Conservation (phyloP, 257 asterid genomes). For the Salvia rosmarinus region DNA sequence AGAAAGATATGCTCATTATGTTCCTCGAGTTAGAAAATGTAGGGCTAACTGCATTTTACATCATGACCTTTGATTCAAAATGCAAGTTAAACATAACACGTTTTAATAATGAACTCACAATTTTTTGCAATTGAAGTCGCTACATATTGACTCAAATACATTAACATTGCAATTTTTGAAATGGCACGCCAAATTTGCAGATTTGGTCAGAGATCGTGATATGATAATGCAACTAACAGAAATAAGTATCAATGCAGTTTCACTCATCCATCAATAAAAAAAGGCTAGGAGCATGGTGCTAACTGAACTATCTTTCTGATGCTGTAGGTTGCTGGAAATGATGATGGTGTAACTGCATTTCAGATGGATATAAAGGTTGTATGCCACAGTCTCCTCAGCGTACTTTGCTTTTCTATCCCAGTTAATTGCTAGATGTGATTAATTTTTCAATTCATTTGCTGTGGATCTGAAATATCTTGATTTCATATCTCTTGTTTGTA, state of each 20-base stretch:
- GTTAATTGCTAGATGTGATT: conserved; percentile 26
- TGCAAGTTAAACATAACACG: neutral
- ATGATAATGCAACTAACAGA: neutral
- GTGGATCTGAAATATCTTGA: conserved; percentile 24
- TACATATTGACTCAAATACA: too few species aligned
- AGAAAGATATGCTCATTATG: conserved; percentile 18
- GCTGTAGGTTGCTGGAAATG: conserved; percentile 93
- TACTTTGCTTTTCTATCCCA: conserved; percentile 26
- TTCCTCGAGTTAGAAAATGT: conserved; percentile 18
- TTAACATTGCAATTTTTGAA: conserved; percentile 14
- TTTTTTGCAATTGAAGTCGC: too few species aligned
- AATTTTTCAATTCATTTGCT: conserved; percentile 25
- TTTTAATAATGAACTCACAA: neutral
- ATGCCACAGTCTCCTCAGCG: conserved; percentile 7
- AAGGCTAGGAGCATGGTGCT: conserved; percentile 23
- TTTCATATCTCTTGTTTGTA: conserved; percentile 23
- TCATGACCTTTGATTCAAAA: neutral
- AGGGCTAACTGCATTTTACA: neutral
- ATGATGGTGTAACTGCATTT: conserved; percentile 89
- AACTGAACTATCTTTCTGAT: conserved; percentile 35
- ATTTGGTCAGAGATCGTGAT: conserved; percentile 1
- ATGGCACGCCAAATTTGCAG: neutral
- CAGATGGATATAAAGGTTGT: conserved; percentile 97
- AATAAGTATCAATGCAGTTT: conserved; percentile 4
- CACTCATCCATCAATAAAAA: conserved; percentile 20